Conservation (phyloP, 805 yeast genomes). For the Cyberlindnera sargentensis region DNA sequence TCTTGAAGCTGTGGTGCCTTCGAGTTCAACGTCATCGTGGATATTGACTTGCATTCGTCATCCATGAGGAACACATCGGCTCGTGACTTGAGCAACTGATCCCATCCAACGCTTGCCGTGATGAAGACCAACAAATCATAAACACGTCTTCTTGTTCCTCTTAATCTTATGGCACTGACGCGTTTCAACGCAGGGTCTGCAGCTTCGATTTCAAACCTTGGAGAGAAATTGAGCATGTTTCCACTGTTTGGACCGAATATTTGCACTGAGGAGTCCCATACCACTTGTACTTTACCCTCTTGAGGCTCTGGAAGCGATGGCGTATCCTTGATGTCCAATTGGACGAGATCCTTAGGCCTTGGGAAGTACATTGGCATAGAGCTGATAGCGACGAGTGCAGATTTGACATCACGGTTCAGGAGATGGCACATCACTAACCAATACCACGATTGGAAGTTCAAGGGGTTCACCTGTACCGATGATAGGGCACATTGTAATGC, state of each 20-base stretch:
- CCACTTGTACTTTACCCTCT: constrained; percentile 44
- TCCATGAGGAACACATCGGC: constrained; percentile 78
- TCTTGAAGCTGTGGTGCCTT: neutral
- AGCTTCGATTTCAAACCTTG: constrained; percentile 29
- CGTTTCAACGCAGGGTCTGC: constrained; percentile 42
- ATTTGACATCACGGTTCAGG: constrained; percentile 42
- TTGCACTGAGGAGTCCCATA: constrained; percentile 33
- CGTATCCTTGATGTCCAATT: constrained; percentile 36
- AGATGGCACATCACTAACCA: constrained; percentile 54
- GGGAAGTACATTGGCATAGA: constrained; percentile 63
- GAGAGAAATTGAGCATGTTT: constrained; percentile 16
- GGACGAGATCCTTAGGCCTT: constrained; percentile 32
- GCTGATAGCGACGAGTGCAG: constrained; percentile 63
- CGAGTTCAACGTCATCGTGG: constrained; percentile 16
- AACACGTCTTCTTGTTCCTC: constrained; percentile 49
- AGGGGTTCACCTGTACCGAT: constrained; percentile 63
- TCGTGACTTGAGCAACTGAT: constrained; percentile 55
- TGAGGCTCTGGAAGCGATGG: constrained; percentile 43
- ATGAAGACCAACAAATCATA: constrained; percentile 68
- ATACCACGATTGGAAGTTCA: constrained; percentile 72
- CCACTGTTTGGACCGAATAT: constrained; percentile 23
- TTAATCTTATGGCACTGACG: constrained; percentile 43
- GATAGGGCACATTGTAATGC: constrained; percentile 55
- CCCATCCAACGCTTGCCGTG: constrained; percentile 76
- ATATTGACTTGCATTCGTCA: constrained; percentile 45